These are phyloP conservation scores for Phytopythium kandeliae DNA, from an alignment of 352 stramenopile species.

Conservation along the genomic window DNA sequence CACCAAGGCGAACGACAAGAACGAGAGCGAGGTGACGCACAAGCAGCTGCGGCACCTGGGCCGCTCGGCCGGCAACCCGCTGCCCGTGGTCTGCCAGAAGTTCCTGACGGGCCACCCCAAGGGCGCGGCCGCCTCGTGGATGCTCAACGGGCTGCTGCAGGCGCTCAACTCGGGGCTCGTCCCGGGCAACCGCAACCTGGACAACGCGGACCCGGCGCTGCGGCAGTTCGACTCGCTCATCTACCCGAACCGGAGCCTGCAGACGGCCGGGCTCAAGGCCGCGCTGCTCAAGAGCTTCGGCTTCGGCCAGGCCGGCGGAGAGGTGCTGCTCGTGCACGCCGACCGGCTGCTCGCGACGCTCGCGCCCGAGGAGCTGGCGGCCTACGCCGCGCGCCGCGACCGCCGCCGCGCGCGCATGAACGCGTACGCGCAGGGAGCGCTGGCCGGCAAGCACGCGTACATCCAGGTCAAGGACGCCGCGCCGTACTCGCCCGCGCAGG, in stretches of 20 bases:
- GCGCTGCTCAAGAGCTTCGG: constrained; percentile 82
- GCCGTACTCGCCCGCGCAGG: constrained; percentile 74
- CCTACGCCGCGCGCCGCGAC: constrained; percentile 54
- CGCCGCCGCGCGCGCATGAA: constrained; percentile 72
- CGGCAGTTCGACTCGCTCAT: constrained; percentile 74
- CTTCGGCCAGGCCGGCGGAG: constrained; percentile 72
- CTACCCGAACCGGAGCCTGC: constrained; percentile 77
- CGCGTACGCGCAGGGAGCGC: constrained; percentile 64
- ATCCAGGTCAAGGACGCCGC: constrained; percentile 80
- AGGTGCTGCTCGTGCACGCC: constrained; percentile 70
- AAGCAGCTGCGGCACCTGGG: constrained; percentile 80
- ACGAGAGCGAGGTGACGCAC: constrained; percentile 84
- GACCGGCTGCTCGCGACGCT: constrained; percentile 69
- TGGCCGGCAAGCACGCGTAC: constrained; percentile 67
- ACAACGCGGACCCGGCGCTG: constrained; percentile 69
- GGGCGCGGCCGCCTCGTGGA: constrained; percentile 74
- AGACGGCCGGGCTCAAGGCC: constrained; percentile 76
- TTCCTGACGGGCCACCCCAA: constrained; percentile 80
- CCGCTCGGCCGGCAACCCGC: constrained; percentile 60
- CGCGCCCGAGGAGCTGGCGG: constrained; percentile 31
- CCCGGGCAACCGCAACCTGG: constrained; percentile 76
- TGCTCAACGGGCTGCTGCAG: constrained; percentile 80
- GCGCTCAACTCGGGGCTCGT: constrained; percentile 73
- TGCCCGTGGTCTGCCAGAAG: constrained; percentile 82
- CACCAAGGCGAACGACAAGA: constrained; percentile 84